Evolutionary conservation across 2,329 filamentous ascomycete genomes (phyloP).

Genomic region (Cladosporium colombiae): DNA sequence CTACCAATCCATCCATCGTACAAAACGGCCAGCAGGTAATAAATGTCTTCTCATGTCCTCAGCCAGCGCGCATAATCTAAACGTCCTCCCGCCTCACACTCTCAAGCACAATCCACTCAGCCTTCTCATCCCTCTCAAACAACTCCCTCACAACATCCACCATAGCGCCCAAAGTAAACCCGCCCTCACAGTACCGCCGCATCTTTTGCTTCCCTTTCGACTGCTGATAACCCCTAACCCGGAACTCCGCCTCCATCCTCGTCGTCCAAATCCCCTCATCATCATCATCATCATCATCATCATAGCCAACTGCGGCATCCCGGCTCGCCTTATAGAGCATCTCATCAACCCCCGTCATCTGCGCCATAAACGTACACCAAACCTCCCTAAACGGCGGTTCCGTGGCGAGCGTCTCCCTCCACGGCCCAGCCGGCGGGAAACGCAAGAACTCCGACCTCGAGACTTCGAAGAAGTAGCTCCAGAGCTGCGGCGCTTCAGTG

Average conservation of each 20-base stretch:
- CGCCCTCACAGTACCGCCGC: background rate
- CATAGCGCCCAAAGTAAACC: background rate
- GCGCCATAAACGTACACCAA: background rate
- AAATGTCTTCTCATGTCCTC: background rate
- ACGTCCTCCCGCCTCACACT: background rate
- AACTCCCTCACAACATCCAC: background rate
- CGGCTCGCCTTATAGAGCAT: background rate
- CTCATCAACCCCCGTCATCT: background rate
- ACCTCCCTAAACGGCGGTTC: background rate
- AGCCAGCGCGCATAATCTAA: background rate
- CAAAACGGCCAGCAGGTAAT: background rate
- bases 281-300: background rate
- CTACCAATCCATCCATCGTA: background rate
- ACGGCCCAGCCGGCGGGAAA: background rate
- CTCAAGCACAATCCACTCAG: conserved; percentile 5
- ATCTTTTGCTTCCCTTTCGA: background rate
- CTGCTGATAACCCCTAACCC: background rate
- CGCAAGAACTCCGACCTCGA: background rate
- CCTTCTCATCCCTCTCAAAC: conserved; percentile 3
- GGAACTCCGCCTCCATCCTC: conserved; percentile 2
- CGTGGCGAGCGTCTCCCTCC: background rate
- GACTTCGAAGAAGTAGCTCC: conserved; percentile 3
- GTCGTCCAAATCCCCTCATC: background rate
- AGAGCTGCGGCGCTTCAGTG: background rate
- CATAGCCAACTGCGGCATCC: too few species aligned